These are phyloP conservation scores for Plasmodium inui DNA, from an alignment of 169 alveolate species.

Conservation along the genomic window DNA sequence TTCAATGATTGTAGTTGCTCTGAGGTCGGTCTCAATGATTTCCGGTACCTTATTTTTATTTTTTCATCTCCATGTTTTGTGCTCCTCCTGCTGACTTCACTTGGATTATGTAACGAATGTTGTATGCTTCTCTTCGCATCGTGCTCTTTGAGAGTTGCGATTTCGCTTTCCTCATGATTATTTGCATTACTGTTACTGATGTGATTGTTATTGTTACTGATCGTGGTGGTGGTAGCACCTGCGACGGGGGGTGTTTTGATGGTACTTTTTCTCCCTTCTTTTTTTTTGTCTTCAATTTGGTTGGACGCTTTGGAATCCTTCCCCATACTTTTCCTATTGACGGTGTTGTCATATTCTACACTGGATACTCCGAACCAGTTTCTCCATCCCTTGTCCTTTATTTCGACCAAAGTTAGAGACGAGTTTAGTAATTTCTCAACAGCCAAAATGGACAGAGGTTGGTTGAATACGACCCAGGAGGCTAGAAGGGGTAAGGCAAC, in stretches of 20 bases:
- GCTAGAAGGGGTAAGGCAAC: slow-evolving; percentile 92
- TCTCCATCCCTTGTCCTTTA: slow-evolving; percentile 73
- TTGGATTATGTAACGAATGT: slow-evolving; percentile 10
- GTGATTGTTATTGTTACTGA: background rate
- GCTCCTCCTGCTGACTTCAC: slow-evolving; percentile 44
- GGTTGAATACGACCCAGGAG: slow-evolving; percentile 91
- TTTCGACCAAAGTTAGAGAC: slow-evolving; percentile 39
- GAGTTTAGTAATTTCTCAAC: slow-evolving; percentile 83
- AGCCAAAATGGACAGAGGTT: slow-evolving; percentile 89
- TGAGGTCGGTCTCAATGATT: slow-evolving; percentile 92
- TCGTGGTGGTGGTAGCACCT: background rate
- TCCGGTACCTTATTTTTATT: slow-evolving; percentile 70
- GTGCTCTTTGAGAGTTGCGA: background rate
- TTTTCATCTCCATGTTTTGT: slow-evolving; percentile 41
- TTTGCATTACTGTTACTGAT: background rate
- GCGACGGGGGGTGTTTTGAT: background rate
- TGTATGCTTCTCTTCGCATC: slow-evolving; percentile 10
- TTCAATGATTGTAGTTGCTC: slow-evolving; percentile 89
- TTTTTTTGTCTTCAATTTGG: slow-evolving; percentile 12
- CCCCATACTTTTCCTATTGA: slow-evolving; percentile 2
- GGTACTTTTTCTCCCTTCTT: slow-evolving; percentile 9
- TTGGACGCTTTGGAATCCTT: slow-evolving; percentile 9
- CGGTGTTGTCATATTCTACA: slow-evolving; percentile 33
- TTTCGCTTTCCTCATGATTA: background rate
- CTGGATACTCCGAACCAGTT: slow-evolving; percentile 75